These are phyloP conservation scores for Jaenimonas drosophilae DNA, from an alignment of 208 protist species.

Conservation along the genomic window DNA sequence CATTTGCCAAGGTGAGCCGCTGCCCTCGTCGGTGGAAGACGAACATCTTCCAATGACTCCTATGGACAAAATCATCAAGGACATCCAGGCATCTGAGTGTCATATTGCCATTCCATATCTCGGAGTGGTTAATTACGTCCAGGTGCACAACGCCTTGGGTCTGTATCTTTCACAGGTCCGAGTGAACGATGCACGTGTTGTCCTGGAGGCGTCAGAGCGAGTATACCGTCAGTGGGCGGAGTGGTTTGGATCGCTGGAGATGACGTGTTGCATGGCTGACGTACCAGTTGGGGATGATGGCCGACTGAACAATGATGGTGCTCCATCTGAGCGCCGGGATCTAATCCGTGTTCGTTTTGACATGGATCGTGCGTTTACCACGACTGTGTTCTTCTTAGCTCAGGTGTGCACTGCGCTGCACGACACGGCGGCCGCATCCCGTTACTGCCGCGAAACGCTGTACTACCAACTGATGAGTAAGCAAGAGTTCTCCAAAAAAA, in stretches of 20 bases:
- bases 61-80: conserved; percentile 39
- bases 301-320: conserved; percentile 13
- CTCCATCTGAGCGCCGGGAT: conserved; percentile 7
- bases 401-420: conserved; percentile 57
- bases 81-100: no score
- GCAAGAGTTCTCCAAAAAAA: conserved; percentile 60
- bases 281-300: conserved; percentile 38
- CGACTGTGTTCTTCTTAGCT: conserved; percentile 81
- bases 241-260: conserved; percentile 25
- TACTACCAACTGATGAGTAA: conserved; percentile 71
- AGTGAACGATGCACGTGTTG: conserved; percentile 25
- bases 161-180: conserved; percentile 49
- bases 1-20: conserved; percentile 17
- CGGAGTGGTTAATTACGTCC: conserved; percentile 47
- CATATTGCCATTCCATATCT: no score
- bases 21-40: no score
- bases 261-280: conserved; percentile 20
- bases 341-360: conserved; percentile 32
- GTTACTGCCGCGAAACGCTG: conserved; percentile 83
- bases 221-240: conserved; percentile 47
- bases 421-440: conserved; percentile 32
- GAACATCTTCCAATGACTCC: no score
- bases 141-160: conserved; percentile 60
- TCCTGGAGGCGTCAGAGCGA: conserved; percentile 50
- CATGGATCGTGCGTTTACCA: conserved; percentile 69